Conservation (phyloP, 345 rosid genomes). For the Trapa incisa region DNA sequence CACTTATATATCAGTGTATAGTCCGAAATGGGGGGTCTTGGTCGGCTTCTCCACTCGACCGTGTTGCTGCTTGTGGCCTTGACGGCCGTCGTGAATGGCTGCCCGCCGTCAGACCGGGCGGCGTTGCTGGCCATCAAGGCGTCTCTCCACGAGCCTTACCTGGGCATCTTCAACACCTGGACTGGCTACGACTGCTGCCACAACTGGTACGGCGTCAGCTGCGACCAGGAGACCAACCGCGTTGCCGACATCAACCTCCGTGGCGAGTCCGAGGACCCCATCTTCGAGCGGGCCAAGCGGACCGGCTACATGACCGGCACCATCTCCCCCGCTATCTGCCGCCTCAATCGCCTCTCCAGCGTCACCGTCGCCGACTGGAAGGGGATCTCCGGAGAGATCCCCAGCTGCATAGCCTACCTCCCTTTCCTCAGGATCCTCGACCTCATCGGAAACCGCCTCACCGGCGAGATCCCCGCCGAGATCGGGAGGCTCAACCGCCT, state of each 20-base stretch:
- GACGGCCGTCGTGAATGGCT: constrained; percentile 28
- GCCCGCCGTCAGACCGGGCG: constrained; percentile 62
- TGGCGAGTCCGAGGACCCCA: constrained; percentile 43
- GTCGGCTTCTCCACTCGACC: background rate
- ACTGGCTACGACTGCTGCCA: constrained; percentile 71
- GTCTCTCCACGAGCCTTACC: constrained; percentile 53
- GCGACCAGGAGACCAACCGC: constrained; percentile 46
- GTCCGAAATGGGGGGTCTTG: background rate
- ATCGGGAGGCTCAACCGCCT: constrained; percentile 26
- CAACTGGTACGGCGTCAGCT: constrained; percentile 83
- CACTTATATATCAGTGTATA: background rate
- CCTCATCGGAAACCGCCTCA: constrained; percentile 24
- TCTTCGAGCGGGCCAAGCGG: constrained; percentile 20
- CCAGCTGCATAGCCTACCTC: constrained; percentile 23
- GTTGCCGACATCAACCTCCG: constrained; percentile 83
- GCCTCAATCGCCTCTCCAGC: constrained; percentile 27
- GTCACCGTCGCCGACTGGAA: constrained; percentile 36
- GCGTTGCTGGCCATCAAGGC: constrained; percentile 56
- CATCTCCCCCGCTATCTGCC: constrained; percentile 28
- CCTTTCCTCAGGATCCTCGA: constrained; percentile 31
- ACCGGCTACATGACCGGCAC: constrained; percentile 35
- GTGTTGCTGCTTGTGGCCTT: constrained; percentile 16
- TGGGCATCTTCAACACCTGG: constrained; percentile 80
- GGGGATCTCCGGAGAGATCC: constrained; percentile 33
- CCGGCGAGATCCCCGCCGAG: constrained; percentile 28